Evolutionary conservation across 768 basidiomycete genomes (phyloP).

Genomic region (Boletus sp.): DNA sequence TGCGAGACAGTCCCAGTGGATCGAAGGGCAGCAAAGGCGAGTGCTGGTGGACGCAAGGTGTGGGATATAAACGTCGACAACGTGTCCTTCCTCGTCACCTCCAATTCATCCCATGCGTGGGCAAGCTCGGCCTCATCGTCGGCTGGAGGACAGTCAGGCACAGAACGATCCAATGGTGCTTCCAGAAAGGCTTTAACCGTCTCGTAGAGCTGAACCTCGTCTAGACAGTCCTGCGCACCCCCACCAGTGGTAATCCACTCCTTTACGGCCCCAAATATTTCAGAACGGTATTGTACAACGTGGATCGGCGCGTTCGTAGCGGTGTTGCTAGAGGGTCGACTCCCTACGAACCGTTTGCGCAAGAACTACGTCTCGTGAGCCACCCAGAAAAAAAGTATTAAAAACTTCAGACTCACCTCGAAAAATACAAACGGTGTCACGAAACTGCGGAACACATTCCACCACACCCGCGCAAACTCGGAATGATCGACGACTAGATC

Average conservation of each 20-base stretch:
- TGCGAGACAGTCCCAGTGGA: conserved; percentile 1
- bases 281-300: conserved; percentile 51
- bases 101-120: conserved; percentile 46
- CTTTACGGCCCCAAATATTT: conserved; percentile 61
- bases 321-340: conserved; percentile 44
- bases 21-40: conserved; percentile 28
- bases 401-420: conserved; percentile 53
- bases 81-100: conserved; percentile 42
- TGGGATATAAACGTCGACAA: conserved; percentile 50
- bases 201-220: conserved; percentile 63
- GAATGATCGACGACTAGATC: conserved; percentile 68
- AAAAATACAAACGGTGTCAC: conserved; percentile 80
- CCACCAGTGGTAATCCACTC: conserved; percentile 75
- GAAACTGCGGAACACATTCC: conserved; percentile 80
- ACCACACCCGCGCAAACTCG: conserved; percentile 79
- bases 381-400: neutral
- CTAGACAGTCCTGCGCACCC: conserved; percentile 76
- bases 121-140: conserved; percentile 44
- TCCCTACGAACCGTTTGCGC: conserved; percentile 66
- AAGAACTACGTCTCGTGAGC: conserved; percentile 50
- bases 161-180: conserved; percentile 49
- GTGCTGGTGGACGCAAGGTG: conserved; percentile 56
- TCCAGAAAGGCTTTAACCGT: conserved; percentile 61
- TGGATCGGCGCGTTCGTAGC: conserved; percentile 44
- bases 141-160: conserved; percentile 37